Evolutionary conservation across 768 basidiomycete species (phyloP), one percentile per base, ranked within the genome.

Genomic region (Rubroboletus pulcherrimus): DNA sequence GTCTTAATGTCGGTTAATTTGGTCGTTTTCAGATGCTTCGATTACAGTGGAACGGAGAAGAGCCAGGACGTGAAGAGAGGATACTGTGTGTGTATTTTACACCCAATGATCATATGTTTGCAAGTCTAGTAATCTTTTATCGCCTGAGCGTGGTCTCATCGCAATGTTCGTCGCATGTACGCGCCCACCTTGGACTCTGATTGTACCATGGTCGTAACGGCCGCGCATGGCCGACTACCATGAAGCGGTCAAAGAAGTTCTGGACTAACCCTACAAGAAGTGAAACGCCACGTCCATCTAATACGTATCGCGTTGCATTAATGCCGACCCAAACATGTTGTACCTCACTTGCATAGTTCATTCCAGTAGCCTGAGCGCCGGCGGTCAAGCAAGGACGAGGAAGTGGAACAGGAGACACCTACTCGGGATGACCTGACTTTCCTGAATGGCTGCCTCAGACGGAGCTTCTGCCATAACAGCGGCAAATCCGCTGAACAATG

Each of bases 1-100:
- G 91, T 59, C 86, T 93, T 73, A 91, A 91, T 76, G 81, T 84
- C 67, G 87, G 83, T 61, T 66, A 52, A 63, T 54, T 56, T 37
- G 39, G 34, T 60, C 48, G 17, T 8, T 31, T 50, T 40, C 19
- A 21, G 35, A 8, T 47, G 12, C 30, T n/a, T 48, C 24, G 11
- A 41, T 51, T 42, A 40, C 35, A 34, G 35, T 51, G 54, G 57
- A 53, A 41, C 17, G 39, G 54, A 60, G 55, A 12, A 46, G 54
- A 38, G 15, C 54, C 48, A 44, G 59, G 47, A 66, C 62, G 53
- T 64, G 63, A 50, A 61, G 65, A 52, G 34, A 37, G 19, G 41
- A 50, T 51, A 31, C 39, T 26, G n/a, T 52, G 51, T 54, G 30
- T 55, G 34, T 67, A 65, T 44, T 49, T 51, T 63, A 57, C 11